phyloP scores from a whole-genome alignment of 345 rosid genomes.

The Mercurialis annua region DNA sequence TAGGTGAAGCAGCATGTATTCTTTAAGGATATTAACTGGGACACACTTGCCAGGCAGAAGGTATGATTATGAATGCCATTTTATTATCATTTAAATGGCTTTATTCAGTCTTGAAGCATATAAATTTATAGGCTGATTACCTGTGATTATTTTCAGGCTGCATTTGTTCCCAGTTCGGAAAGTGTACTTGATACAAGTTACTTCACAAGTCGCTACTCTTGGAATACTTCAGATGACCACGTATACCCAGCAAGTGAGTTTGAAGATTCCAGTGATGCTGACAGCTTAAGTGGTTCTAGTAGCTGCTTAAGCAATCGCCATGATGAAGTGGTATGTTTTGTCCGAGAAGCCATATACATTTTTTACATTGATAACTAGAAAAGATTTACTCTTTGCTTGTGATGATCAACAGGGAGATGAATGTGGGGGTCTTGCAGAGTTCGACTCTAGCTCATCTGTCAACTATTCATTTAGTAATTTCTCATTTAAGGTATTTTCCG shows the following conservation, averaged over 20 bases:
- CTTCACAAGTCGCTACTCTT: conserved; percentile 92
- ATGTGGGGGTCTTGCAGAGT: conserved; percentile 64
- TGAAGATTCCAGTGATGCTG: conserved; percentile 86
- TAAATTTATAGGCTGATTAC: conserved; percentile 13
- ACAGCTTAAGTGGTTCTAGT: conserved; percentile 88
- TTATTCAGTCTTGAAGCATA: neutral
- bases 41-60: conserved; percentile 96
- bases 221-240: conserved; percentile 73
- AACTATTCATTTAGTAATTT: conserved; percentile 97
- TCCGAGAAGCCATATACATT: conserved; percentile 1
- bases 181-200: conserved; percentile 96
- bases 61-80: conserved; percentile 42
- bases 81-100: neutral
- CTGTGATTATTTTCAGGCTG: conserved; percentile 56
- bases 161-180: conserved; percentile 92
- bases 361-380: conserved; percentile 1
- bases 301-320: conserved; percentile 75
- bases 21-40: conserved; percentile 95
- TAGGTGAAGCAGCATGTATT: conserved; percentile 93
- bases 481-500: conserved; percentile 81
- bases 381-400: conserved; percentile 14
- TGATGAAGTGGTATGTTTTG: conserved; percentile 75
- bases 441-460: conserved; percentile 65
- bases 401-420: conserved; percentile 70
- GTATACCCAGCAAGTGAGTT: conserved; percentile 63